These are phyloP conservation scores for Globisporangium recalcitrans DNA, from an alignment of 352 stramenopile genomes.

Conservation along the genomic window DNA sequence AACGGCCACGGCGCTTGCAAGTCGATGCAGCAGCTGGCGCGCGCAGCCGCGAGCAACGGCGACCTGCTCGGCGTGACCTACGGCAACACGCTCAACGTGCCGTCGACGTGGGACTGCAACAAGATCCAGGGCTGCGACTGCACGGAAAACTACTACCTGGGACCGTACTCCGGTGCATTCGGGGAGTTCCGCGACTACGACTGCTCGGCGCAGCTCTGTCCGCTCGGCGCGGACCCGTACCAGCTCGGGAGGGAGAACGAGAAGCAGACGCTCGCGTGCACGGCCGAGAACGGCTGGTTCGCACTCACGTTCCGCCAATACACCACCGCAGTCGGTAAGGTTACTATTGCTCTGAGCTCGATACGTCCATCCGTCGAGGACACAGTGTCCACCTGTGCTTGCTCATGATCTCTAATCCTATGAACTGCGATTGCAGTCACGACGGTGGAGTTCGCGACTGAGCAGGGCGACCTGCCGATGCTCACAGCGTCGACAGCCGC, in stretches of 20 bases:
- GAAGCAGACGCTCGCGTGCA: constrained; percentile 56
- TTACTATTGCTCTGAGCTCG: neutral
- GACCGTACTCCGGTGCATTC: constrained; percentile 49
- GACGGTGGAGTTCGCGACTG: constrained; percentile 62
- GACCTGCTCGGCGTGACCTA: constrained; percentile 55
- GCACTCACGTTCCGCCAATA: constrained; percentile 66
- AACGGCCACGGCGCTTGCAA: constrained; percentile 69
- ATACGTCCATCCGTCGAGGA: neutral
- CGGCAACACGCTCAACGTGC: constrained; percentile 48
- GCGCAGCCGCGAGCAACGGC: constrained; percentile 29
- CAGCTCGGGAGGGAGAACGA: constrained; percentile 64
- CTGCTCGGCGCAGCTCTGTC: constrained; percentile 84
- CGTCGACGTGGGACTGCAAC: constrained; percentile 75
- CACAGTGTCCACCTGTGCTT: neutral
- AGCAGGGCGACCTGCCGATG: constrained; percentile 52
- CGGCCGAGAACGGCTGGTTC: constrained; percentile 49
- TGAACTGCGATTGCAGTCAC: constrained; percentile 24
- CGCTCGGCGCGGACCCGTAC: constrained; percentile 82
- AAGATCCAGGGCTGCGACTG: constrained; percentile 85
- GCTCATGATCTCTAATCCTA: neutral
- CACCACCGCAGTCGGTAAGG: constrained; percentile 34
- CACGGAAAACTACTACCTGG: constrained; percentile 55
- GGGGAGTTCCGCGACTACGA: constrained; percentile 52
- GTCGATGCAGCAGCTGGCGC: constrained; percentile 66
- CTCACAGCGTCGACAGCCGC: constrained; percentile 31